Evolutionary conservation across 2,329 filamentous ascomycete genomes (phyloP), one percentile per base, ranked within the genome.

Genomic region (Sordariomycetes sp.): DNA sequence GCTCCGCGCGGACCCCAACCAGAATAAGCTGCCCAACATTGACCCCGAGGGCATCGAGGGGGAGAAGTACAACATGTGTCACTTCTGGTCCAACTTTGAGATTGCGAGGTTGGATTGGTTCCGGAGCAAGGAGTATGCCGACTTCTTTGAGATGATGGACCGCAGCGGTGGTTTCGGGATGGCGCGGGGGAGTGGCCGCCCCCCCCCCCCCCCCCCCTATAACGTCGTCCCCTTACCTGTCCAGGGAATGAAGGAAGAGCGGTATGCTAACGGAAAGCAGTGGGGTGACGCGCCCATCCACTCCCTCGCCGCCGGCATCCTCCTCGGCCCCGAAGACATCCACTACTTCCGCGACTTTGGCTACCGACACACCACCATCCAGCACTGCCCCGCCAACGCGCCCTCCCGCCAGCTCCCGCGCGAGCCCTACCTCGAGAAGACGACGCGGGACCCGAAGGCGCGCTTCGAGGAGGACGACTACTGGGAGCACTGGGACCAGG

Each of bases 71-170:
- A 99, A 99, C 75, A 99, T 99, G 94, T 99, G 94, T 70, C 94
- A 99, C 76, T 99, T 96, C 77, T 99, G 94, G 94, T 96, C 90
- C 70, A 99, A 99, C 71, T 99, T 99, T 64, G 94, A 99, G 72
- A 99, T 99, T 73, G 94, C 94, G 15, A 84, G 85, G 59, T 80
- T 99, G 60, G 87, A 89, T 73, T 99, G 90, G 84, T 97, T 97
- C 81, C 84, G 94, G 64, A 96, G 91, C 76, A 92, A 96, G 73
- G 88, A 90, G 67, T 99, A 99, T 69, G 87, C 95, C 65, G 94
- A 96, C 63, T 99, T 99, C 71, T 99, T 99, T 71, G 79, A 96
- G 66, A 95, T 95, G 87, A 96, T 99, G 92, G 94, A 99, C 69
- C 85, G 86, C 61, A 96, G 91, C 68, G 94, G 94, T 62, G 94